A percentile compares a stretch with the other conserved stretches of the same genome.
Conservation (phyloP, 352 stramenopile genomes). For the Pythium myriotylum region DNA sequence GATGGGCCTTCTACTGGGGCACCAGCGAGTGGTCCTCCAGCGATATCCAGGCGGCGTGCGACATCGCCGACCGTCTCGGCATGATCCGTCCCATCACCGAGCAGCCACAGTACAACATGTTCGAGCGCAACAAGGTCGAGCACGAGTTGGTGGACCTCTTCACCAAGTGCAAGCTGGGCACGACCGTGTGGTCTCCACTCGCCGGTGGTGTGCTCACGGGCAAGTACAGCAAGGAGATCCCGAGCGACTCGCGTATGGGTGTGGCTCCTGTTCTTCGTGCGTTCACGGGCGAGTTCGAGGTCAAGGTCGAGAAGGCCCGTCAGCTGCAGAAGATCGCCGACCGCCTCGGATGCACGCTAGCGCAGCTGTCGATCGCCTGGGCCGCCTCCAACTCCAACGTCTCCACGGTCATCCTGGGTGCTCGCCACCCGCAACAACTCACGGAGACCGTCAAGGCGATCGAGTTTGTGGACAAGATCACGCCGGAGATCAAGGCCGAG, state of each 20-base stretch:
- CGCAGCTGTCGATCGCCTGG: constrained; percentile 58
- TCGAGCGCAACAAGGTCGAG: constrained; percentile 41
- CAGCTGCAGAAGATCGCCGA: constrained; percentile 52
- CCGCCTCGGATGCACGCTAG: constrained; percentile 55
- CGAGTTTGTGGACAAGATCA: constrained; percentile 39
- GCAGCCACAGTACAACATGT: constrained; percentile 57
- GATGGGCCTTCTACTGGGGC: constrained; percentile 36
- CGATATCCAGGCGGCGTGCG: constrained; percentile 43
- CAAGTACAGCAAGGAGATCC: constrained; percentile 39
- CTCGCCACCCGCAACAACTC: constrained; percentile 42
- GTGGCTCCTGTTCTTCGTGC: too few relatives aligned
- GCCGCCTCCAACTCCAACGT: constrained; percentile 50
- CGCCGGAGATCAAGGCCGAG: constrained; percentile 38
- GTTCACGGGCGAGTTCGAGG: constrained; percentile 23
- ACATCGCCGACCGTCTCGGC: constrained; percentile 32
- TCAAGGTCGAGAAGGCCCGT: constrained; percentile 42
- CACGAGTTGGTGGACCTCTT: constrained; percentile 41
- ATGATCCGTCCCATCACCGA: constrained; percentile 35
- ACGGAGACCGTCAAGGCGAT: constrained; percentile 52
- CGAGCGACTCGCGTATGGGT: too few relatives aligned
- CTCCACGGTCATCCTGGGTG: constrained; percentile 48
- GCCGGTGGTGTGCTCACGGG: constrained; percentile 42
- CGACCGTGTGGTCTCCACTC: constrained; percentile 48
- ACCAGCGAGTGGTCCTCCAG: constrained; percentile 50
- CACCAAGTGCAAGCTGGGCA: constrained; percentile 36